phyloP scores from a whole-genome alignment of 108 stramenopile species.

The Chaetoceros tenuissimus region DNA sequence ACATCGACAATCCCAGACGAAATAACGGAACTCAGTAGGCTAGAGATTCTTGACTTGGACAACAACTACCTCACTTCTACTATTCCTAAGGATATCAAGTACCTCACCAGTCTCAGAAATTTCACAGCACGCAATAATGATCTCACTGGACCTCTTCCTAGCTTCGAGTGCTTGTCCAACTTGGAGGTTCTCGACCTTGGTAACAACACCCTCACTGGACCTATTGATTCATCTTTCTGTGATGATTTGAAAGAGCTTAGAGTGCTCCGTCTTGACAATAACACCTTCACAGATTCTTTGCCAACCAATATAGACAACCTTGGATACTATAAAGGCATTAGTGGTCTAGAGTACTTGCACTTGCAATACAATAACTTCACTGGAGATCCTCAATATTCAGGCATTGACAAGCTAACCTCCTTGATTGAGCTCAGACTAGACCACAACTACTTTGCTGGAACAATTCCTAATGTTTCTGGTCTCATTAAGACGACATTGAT shows the following conservation, averaged over 20 bases:
- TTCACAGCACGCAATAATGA: constrained; percentile 41
- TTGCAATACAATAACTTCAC: constrained; percentile 25
- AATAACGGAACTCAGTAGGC: constrained; percentile 4
- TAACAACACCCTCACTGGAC: constrained; percentile 61
- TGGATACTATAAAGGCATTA: too few relatives aligned
- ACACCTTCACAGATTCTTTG: constrained; percentile 33
- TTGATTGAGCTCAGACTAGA: constrained; percentile 28
- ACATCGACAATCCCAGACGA: too few relatives aligned
- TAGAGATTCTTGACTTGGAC: background rate
- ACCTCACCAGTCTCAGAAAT: constrained; percentile 28
- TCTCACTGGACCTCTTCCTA: too few relatives aligned
- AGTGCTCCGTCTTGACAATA: constrained; percentile 59
- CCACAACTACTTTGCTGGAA: constrained; percentile 21
- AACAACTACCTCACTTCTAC: constrained; percentile 37
- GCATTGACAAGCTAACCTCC: too few relatives aligned
- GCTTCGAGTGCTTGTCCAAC: too few relatives aligned
- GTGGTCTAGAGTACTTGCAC: too few relatives aligned
- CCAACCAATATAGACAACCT: constrained; percentile 12
- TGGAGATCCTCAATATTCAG: too few relatives aligned
- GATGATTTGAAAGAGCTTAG: constrained; percentile 48
- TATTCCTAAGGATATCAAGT: constrained; percentile 41
- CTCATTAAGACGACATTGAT: too few relatives aligned
- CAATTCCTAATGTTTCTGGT: constrained; percentile 17
- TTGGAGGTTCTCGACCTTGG: too few relatives aligned
- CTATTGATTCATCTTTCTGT: too few relatives aligned